Base-by-base conservation (phyloP, 2,329 filamentous ascomycete species). In the Aspergillus vadensis region DNA sequence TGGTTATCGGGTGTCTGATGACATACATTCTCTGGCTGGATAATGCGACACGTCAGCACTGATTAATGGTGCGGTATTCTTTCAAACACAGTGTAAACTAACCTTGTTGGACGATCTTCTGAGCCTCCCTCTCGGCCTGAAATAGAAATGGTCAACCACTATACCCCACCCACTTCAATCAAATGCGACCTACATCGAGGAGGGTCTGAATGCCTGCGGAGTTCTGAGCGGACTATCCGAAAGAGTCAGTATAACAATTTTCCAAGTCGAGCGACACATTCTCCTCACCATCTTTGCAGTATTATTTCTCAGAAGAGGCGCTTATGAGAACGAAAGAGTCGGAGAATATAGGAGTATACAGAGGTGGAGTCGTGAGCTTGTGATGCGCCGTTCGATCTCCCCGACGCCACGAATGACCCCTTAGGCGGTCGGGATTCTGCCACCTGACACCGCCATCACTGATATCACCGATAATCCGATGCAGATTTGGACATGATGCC, bases 61-160 rank as follows among this genome's bases (percentile, higher is more conserved):
- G 30, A 52, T 53, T 19, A 14, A 30, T 10, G n/a, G 14, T 48
- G 2, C 39, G 8, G n/a, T 27, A 39, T 43, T 41, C 19, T 5
- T 19, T 6, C 5, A 27, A 2, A 19, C 14, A 44, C 2, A 27
- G 43, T 41, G 39, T 12, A 12, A 36, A 77, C 82, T 63, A 78
- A 96, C 94, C 91, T 86, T 95, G 92, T 80, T 98, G 94, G 60
- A 99, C 93, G 77, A 99, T 99, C 86, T 97, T 97, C 81, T 97
- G 94, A 63, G 95, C 95, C 80, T 98, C 94, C 80, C 92, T 90
- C 86, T 99, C 95, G 72, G 95, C 93, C 94, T 98, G 69, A 7
- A 15, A 55, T 30, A 6, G 44, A 49, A 3, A 38, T 43, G 61
- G 48, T 67, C 41, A 67, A 54, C 62, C 63, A 43, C 57, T 39